These are phyloP conservation scores for Psilocybe sp. DNA, from an alignment of 768 basidiomycete genomes.

Conservation along the genomic window DNA sequence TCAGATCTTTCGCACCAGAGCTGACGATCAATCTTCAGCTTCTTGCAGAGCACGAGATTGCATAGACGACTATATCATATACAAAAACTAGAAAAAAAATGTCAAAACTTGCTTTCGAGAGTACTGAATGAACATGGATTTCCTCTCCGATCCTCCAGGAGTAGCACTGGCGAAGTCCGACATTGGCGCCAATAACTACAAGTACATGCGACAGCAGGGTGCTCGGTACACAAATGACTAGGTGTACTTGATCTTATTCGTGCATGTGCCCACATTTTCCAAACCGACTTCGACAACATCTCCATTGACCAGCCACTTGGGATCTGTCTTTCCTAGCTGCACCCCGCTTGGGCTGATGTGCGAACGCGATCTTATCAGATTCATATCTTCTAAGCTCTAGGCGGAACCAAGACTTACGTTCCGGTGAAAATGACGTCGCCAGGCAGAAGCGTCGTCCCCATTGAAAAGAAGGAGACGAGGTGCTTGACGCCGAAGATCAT, in stretches of 20 bases:
- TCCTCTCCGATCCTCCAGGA: no score
- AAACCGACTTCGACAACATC: constrained; percentile 37
- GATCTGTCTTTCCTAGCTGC: constrained; percentile 29
- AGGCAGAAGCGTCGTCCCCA: constrained; percentile 39
- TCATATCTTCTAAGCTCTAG: background rate
- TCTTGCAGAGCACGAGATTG: constrained; percentile 1
- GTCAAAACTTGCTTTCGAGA: no score
- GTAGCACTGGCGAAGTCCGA: no score
- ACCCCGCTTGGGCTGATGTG: constrained; percentile 30
- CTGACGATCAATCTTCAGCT: background rate
- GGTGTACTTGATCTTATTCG: constrained; percentile 29
- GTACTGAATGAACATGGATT: no score
- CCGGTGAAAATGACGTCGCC: constrained; percentile 44
- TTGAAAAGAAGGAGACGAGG: constrained; percentile 40
- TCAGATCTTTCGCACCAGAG: background rate
- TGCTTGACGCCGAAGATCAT: constrained; percentile 41
- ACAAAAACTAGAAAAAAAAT: no score
- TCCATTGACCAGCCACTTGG: constrained; percentile 32
- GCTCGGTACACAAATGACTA: background rate
- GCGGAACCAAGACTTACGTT: constrained; percentile 26
- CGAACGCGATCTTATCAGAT: background rate
- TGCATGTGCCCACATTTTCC: constrained; percentile 37
- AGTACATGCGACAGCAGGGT: background rate
- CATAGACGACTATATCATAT: background rate
- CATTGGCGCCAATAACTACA: no score